Evolutionary conservation across 352 stramenopile genomes (phyloP).

Genomic region (Phytophthora idaei): DNA sequence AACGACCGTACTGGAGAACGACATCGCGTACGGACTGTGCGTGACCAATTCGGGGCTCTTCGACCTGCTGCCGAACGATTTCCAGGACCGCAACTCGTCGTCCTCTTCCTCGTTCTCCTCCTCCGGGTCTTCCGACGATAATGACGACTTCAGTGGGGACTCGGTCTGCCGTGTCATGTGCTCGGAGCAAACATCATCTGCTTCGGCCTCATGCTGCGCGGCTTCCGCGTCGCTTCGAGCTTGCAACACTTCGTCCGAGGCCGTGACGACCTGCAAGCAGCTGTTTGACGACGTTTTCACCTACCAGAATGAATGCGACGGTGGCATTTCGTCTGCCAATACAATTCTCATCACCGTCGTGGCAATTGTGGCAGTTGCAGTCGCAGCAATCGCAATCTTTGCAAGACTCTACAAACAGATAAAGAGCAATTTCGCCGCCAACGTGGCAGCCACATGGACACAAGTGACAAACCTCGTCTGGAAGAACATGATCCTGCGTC

Average conservation of each 20-base stretch:
- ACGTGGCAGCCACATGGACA: conserved; percentile 33
- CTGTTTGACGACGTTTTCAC: conserved; percentile 52
- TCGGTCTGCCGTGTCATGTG: conserved; percentile 48
- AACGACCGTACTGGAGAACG: conserved; percentile 38
- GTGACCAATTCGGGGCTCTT: conserved; percentile 73
- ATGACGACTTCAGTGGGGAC: conserved; percentile 18
- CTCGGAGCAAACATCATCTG: conserved; percentile 31
- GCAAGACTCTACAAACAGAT: conserved; percentile 16
- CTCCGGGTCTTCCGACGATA: conserved; percentile 5
- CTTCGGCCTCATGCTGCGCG: conserved; percentile 43
- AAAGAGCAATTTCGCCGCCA: conserved; percentile 3
- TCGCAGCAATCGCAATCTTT: conserved; percentile 29
- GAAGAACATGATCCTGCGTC: conserved; percentile 73
- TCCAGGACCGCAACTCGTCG: conserved; percentile 11
- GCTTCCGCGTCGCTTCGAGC: conserved; percentile 23
- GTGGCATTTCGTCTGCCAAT: conserved; percentile 40
- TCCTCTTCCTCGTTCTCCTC: neutral
- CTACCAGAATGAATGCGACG: conserved; percentile 50
- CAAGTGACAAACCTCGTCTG: conserved; percentile 75
- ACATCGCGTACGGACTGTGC: conserved; percentile 56
- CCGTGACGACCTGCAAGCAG: conserved; percentile 39
- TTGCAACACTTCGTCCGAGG: conserved; percentile 39
- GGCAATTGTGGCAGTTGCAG: neutral
- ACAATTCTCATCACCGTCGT: conserved; percentile 32
- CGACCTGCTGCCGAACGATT: conserved; percentile 23